Percentiles rank a stretch among this genome's conserved stretches.
Conservation (phyloP, 345 rosid species). For the Corymbia maculata region DNA sequence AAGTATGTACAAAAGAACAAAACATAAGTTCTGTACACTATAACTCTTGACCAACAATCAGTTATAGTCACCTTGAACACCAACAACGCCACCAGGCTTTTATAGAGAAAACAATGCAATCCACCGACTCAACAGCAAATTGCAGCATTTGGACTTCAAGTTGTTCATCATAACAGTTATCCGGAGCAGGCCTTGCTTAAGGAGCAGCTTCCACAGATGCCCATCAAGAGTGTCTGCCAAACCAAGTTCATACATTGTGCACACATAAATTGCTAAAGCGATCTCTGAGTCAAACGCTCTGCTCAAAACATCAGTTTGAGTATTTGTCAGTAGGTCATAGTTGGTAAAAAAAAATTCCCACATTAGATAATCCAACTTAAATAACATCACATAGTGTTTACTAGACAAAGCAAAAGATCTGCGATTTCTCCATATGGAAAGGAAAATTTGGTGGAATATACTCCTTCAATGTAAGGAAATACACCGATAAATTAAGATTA, state of each 20-base stretch:
- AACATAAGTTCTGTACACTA: background rate
- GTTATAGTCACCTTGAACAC: background rate
- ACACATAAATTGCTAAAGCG: background rate
- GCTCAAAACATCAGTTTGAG: background rate
- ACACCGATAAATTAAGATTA: background rate
- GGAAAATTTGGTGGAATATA: background rate
- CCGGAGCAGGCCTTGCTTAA: background rate
- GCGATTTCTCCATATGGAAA: background rate
- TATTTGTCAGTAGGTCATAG: background rate
- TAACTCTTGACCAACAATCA: background rate
- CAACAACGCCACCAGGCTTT: background rate
- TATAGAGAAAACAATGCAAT: background rate
- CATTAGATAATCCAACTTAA: background rate
- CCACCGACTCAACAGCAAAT: background rate
- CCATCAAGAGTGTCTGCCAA: background rate
- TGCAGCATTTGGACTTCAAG: background rate
- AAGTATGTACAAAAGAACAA: background rate
- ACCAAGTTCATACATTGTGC: background rate
- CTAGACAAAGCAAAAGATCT: background rate
- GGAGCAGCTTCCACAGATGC: background rate
- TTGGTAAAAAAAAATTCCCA: background rate
- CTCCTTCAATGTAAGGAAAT: background rate
- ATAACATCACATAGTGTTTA: background rate
- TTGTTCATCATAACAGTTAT: background rate
- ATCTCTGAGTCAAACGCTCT: background rate